Base-by-base conservation (phyloP, 768 basidiomycete species). In the Lactarius quietus region DNA sequence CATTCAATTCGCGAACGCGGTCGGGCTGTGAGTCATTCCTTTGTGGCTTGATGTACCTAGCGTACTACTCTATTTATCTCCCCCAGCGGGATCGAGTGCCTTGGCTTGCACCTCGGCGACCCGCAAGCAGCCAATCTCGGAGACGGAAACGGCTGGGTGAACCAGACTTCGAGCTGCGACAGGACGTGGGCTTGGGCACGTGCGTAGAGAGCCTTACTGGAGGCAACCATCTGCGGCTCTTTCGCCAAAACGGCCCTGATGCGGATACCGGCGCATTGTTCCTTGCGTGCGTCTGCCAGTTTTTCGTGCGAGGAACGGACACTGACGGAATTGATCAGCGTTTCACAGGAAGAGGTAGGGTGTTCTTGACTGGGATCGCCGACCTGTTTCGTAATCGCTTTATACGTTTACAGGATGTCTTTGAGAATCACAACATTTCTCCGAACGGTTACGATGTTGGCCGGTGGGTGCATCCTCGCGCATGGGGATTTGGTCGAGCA, bases 91-190 rank as follows among this genome's bases (percentile, higher is more conserved):
- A 60, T 35, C 9, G 75, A 75, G 55, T 76, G 74, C 60, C 61
- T 76, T 7, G 71, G 68, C 6, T 60, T 75, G 51, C 78, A 80
- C 64, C 60, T 74, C 26, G 81, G 78, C 1, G 71, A 51, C 48
- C 74, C 72, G n/a, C 79, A 74, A 71, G 70, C 72, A 1, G 82
- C 81, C 6, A 78, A 83, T 69, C 75, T 83, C 0, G 83, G 82
- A 0, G 82, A 83, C 54, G 82, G 82, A 1, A 74, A 81, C 29
- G 80, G 79, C 15, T 76, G 70, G 63, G 75, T 78, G 57, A 76
- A 80, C 59, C 80, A 83, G 67, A 78, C 78, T 48, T 77, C 29
- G 81, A 82, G 67, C 71, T 83, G 56, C 78, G 82, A 45, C 70
- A 81, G 68, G 81, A 82, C 60, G 76, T 64, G 3, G 63, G 38